phyloP scores from a whole-genome alignment of 2,329 filamentous ascomycete species.

The Fusarium xyrophilum region DNA sequence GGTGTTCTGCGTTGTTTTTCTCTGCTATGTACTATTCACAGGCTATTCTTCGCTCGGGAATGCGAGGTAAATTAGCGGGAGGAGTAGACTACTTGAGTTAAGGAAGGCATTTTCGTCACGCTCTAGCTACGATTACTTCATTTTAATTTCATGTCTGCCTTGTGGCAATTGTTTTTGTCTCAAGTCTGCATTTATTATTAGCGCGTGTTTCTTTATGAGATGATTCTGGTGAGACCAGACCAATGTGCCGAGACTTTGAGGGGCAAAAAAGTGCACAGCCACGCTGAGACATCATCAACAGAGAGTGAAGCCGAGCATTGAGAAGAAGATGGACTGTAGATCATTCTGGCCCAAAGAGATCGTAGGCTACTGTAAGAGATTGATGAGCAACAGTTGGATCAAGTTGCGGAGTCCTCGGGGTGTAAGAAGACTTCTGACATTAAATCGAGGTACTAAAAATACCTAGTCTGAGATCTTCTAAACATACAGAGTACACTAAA shows the following conservation, averaged over 20 bases:
- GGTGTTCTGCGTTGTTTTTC: constrained; percentile 35
- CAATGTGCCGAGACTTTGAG: constrained; percentile 8
- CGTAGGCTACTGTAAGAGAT: not conserved
- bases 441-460: no score
- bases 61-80: not conserved
- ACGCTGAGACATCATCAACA: constrained; percentile 5
- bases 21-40: constrained; percentile 5
- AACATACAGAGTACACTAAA: no score
- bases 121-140: not conserved
- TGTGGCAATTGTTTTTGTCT: not conserved
- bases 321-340: not conserved
- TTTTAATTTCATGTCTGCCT: constrained; percentile 12
- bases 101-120: not conserved
- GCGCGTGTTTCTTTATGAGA: constrained; percentile 19
- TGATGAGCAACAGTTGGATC: not conserved
- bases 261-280: constrained; percentile 26
- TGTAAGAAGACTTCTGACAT: no score
- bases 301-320: not conserved
- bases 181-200: no score
- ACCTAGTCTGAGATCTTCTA: no score
- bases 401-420: constrained; percentile 1
- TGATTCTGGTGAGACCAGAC: not conserved
- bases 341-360: not conserved
- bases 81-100: constrained; percentile 24
- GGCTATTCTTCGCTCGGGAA: not conserved